A percentile compares a stretch with the other conserved stretches of the same genome.
These are phyloP conservation scores for Penicillium taxi DNA, from an alignment of 495 filamentous ascomycete genomes.

Conservation along the genomic window DNA sequence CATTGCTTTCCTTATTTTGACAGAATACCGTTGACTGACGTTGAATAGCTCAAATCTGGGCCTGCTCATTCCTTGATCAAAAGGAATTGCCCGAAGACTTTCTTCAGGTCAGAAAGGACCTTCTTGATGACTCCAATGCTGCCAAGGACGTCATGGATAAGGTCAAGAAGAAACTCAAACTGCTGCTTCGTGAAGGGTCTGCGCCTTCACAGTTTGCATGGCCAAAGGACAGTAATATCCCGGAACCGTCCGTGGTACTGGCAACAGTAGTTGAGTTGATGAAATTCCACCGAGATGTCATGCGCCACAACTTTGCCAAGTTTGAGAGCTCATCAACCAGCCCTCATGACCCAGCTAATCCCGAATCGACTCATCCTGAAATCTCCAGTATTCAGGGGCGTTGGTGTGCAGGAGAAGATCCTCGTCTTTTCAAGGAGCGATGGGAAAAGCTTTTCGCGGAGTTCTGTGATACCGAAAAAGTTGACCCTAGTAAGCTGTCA, in stretches of 20 bases:
- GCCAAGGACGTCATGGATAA: slow-evolving; percentile 99
- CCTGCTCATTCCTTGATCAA: slow-evolving; percentile 77
- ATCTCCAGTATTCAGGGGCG: slow-evolving; percentile 71
- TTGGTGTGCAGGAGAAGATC: slow-evolving; percentile 95
- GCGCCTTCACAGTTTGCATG: slow-evolving; percentile 93
- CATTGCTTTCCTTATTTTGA: background rate
- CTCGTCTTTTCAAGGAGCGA: slow-evolving; percentile 87
- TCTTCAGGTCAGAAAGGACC: slow-evolving; percentile 84
- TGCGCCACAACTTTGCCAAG: slow-evolving; percentile 83
- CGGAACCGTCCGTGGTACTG: slow-evolving; percentile 86
- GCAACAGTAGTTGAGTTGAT: slow-evolving; percentile 89
- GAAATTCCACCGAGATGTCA: slow-evolving; percentile 91
- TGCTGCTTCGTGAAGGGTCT: slow-evolving; percentile 77
- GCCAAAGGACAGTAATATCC: slow-evolving; percentile 76
- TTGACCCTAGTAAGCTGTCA: slow-evolving; percentile 95
- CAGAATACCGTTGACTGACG: too few relatives aligned
- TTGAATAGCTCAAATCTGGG: slow-evolving; percentile 79
- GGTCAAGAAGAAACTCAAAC: slow-evolving; percentile 97
- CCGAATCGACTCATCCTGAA: slow-evolving; percentile 37
- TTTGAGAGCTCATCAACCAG: slow-evolving; percentile 50
- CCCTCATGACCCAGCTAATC: slow-evolving; percentile 26
- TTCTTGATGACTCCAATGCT: slow-evolving; percentile 96
- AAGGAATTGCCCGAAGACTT: slow-evolving; percentile 77
- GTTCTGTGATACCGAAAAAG: slow-evolving; percentile 93
- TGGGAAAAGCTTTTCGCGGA: slow-evolving; percentile 98